Conservation (phyloP, 495 filamentous ascomycete genomes). For the Hypoxylon trugodes region DNA sequence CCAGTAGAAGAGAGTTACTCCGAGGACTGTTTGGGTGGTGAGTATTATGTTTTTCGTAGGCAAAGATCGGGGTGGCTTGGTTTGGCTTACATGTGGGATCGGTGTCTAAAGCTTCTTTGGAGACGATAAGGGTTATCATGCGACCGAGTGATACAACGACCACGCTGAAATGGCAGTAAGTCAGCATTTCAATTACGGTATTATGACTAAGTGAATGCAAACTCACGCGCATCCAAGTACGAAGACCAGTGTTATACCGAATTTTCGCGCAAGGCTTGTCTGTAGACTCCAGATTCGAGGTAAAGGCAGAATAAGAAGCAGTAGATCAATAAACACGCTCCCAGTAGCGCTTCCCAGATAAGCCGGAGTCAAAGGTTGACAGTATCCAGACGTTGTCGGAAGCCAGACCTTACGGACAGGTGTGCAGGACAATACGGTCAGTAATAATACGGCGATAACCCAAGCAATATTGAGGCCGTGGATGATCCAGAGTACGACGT, state of each 20-base stretch:
- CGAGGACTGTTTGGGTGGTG: too few species aligned
- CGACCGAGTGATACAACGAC: conserved; percentile 17
- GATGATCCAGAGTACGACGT: not conserved
- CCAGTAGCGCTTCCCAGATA: conserved; percentile 23
- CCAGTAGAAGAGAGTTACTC: not conserved
- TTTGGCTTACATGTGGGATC: conserved; percentile 9
- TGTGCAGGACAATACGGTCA: conserved; percentile 6
- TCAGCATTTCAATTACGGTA: too few species aligned
- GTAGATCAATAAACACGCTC: conserved; percentile 44
- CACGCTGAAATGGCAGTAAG: conserved; percentile 16
- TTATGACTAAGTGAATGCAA: too few species aligned
- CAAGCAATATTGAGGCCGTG: conserved; percentile 6
- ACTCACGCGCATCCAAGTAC: conserved; percentile 46
- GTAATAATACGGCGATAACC: not conserved
- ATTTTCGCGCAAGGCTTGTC: conserved; percentile 36
- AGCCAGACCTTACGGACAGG: conserved; percentile 11
- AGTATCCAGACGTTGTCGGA: not conserved
- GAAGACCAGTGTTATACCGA: conserved; percentile 43
- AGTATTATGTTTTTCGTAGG: too few species aligned
- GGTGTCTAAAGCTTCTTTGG: not conserved
- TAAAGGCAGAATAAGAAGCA: conserved; percentile 46
- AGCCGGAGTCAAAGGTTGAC: not conserved
- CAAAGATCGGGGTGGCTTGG: too few species aligned
- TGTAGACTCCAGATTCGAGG: conserved; percentile 47
- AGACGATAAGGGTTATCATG: not conserved